Conservation (phyloP, 805 yeast genomes). For the Ascoidea asiatica region DNA sequence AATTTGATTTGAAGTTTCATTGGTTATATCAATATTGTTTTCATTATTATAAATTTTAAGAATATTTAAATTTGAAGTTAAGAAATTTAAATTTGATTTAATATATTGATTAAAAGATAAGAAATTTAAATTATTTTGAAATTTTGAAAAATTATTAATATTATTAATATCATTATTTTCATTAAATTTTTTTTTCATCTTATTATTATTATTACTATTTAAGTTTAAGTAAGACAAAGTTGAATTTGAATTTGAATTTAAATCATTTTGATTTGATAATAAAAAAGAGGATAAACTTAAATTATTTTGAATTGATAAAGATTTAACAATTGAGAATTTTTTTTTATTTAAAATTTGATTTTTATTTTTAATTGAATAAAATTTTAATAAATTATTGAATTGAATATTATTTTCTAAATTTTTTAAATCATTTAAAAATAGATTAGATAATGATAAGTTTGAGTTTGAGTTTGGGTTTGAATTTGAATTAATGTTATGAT, state of each 20-base stretch:
- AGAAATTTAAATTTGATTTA: neutral
- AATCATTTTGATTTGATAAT: too few species aligned
- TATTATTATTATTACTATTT: neutral
- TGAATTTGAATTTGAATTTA: neutral
- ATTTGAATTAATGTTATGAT: neutral
- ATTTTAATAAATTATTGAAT: too few species aligned
- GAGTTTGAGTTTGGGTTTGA: too few species aligned
- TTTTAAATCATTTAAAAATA: too few species aligned
- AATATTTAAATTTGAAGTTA: too few species aligned
- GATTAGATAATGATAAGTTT: too few species aligned
- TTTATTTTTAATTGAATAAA: neutral
- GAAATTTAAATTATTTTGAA: too few species aligned
- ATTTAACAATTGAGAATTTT: neutral
- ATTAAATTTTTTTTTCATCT: too few species aligned
- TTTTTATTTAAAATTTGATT: neutral
- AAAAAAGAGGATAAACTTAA: neutral
- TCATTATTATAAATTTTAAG: too few species aligned
- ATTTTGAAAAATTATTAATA: neutral
- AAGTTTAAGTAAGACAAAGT: neutral
- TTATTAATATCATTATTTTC: neutral
- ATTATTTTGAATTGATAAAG: neutral
- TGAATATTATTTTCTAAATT: neutral
- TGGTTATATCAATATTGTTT: neutral
- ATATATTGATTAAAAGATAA: neutral
- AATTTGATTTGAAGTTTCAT: neutral